phyloP scores from a whole-genome alignment of 768 basidiomycete species.

The Hebeloma cylindrosporum region DNA sequence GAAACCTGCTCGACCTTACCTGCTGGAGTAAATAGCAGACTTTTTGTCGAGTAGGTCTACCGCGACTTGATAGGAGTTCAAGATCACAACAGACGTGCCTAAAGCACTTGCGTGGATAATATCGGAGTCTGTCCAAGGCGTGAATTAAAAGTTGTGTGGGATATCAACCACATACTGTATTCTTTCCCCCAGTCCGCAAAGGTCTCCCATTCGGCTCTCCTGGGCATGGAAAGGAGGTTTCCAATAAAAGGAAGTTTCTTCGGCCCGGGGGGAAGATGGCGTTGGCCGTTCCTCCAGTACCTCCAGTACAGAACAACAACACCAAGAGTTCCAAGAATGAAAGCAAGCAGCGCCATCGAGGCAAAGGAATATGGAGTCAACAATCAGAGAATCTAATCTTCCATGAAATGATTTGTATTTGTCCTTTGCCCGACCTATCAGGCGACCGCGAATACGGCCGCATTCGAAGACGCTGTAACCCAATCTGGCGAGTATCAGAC shows the following conservation, averaged over 20 bases:
- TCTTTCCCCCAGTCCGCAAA: conserved; percentile 19
- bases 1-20: conserved; percentile 20
- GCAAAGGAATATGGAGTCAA: too few relatives aligned
- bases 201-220: background rate
- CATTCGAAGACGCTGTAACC: too few relatives aligned
- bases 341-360: too few relatives aligned
- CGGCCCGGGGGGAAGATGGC: conserved; percentile 8
- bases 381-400: too few relatives aligned
- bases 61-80: conserved; percentile 35
- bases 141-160: background rate
- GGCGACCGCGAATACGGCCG: too few relatives aligned
- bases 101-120: conserved; percentile 30
- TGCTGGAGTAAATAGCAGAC: conserved; percentile 40
- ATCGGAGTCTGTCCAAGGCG: conserved; percentile 26
- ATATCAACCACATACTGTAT: conserved; percentile 13
- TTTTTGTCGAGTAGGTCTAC: conserved; percentile 42
- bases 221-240: conserved; percentile 8
- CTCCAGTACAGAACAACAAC: too few relatives aligned
- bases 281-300: too few relatives aligned
- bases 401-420: too few relatives aligned
- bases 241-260: conserved; percentile 6
- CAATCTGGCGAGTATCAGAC: too few relatives aligned
- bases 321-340: too few relatives aligned
- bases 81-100: conserved; percentile 35
- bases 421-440: too few relatives aligned